Evolutionary conservation across 768 basidiomycete species (phyloP).

Genomic region (Collybia sordida): DNA sequence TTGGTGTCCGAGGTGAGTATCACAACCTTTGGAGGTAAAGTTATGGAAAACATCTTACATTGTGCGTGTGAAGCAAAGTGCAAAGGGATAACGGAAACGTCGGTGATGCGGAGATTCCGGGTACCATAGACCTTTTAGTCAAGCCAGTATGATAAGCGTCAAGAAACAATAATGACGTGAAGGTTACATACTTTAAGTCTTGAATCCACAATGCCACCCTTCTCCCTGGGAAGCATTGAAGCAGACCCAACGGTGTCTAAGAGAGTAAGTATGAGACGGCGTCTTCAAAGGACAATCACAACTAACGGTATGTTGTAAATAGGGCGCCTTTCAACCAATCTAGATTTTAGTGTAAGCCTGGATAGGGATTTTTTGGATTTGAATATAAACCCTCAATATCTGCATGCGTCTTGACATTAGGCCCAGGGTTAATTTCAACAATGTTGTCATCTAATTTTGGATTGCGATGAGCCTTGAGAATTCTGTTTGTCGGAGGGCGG

Average conservation of each 20-base stretch:
- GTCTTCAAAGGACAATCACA: background rate
- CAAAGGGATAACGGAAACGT: background rate
- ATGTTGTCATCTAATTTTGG: background rate
- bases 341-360: constrained; percentile 1
- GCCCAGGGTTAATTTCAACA: constrained; percentile 34
- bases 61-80: no score
- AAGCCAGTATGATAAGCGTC: background rate
- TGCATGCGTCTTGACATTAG: constrained; percentile 26
- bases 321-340: constrained; percentile 9
- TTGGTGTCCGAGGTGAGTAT: no score
- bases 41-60: no score
- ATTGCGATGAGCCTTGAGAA: no score
- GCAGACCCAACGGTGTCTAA: constrained; percentile 47
- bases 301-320: constrained; percentile 7
- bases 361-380: constrained; percentile 17
- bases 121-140: background rate
- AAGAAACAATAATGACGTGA: background rate
- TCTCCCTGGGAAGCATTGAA: constrained; percentile 54
- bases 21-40: no score
- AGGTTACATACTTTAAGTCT: constrained; percentile 34
- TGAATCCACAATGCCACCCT: constrained; percentile 51
- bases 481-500: no score
- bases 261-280: background rate
- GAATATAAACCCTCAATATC: constrained; percentile 26
- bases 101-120: background rate